Base-by-base conservation (phyloP, 2,329 filamentous ascomycete species). In the Trichoderma harzianum region DNA sequence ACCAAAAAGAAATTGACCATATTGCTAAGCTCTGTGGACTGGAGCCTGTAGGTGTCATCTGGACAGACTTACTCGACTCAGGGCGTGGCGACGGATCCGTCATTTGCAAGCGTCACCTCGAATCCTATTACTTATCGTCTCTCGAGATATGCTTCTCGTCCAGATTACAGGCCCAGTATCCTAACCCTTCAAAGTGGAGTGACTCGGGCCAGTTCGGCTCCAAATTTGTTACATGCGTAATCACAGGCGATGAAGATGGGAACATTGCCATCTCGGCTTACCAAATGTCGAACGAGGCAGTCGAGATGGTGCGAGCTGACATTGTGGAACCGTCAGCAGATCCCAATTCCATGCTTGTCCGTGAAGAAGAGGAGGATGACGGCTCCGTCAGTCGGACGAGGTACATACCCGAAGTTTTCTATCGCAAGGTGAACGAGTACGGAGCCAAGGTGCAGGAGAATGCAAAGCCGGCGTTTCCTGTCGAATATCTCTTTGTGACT, bases 341-440 rank as follows among this genome's bases (percentile, higher is more conserved):
- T 74, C 96, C 96, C 2, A 91, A 89, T 7, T 91, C 95, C 67
- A 98, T 99, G 95, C 89, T 99, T 60, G 96, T 99, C 5, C 94
- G 95, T 73, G 92, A 93, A 28, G 95, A 98, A 79, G 93, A 95
- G 72, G 94, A 98, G 76, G 92, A 95, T 66, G 92, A 94, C 74
- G 89, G 85, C 76, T 89, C 84, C 70, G 85, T 82, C 64, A 91
- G 88, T 79, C 90, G 90, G 70, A 91, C 92, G 28, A 89, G 95
- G 77, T 99, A 99, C 79, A 97, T 99, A 26, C 96, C 96, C 1
- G 96, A 99, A 78, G 95, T 99, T 5, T 99, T 98, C 83, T 99
- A 97, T 84, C 90, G 95, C 73, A 91, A 90, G 76, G 94, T 97
- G 82, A 99, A 99, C 81, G 95, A 99, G 80, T 97, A 99, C 79